A percentile compares a stretch with the other conserved stretches of the same genome.
These are phyloP conservation scores for Psilocybe azurescens DNA, from an alignment of 768 basidiomycete species.

Conservation along the genomic window DNA sequence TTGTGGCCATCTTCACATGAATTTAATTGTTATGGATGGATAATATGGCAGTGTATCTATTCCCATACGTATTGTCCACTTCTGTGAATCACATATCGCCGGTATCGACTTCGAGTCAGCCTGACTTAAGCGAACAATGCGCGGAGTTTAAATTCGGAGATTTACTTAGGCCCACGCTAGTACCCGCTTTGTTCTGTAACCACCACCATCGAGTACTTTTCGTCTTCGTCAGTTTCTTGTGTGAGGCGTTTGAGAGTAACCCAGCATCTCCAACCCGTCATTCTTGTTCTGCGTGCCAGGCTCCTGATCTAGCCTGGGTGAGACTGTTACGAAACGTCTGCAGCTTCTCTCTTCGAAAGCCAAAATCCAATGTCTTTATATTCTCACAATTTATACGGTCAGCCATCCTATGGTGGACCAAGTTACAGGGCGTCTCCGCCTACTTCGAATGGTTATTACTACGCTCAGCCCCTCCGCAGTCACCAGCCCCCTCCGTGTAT, in stretches of 20 bases:
- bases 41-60: not conserved
- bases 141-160: slow-evolving; percentile 36
- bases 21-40: too few relatives aligned
- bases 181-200: slow-evolving; percentile 33
- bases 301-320: slow-evolving; percentile 18
- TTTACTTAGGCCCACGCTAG: slow-evolving; percentile 23
- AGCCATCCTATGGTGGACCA: slow-evolving; percentile 54
- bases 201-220: slow-evolving; percentile 42
- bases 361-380: slow-evolving; percentile 59
- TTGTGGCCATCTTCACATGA: too few relatives aligned
- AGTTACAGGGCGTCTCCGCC: slow-evolving; percentile 45
- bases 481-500: slow-evolving; percentile 40
- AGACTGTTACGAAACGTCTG: slow-evolving; percentile 20
- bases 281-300: slow-evolving; percentile 27
- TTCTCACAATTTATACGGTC: slow-evolving; percentile 66
- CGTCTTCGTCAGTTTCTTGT: slow-evolving; percentile 46
- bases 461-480: slow-evolving; percentile 51
- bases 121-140: slow-evolving; percentile 13
- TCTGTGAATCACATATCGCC: not conserved
- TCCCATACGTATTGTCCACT: not conserved
- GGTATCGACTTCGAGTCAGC: slow-evolving; percentile 8
- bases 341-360: slow-evolving; percentile 18
- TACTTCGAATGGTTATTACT: slow-evolving; percentile 45
- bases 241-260: slow-evolving; percentile 54
- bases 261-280: slow-evolving; percentile 29